Base-by-base conservation (phyloP, 2,329 filamentous ascomycete genomes). In the Fusarium subglutinans region DNA sequence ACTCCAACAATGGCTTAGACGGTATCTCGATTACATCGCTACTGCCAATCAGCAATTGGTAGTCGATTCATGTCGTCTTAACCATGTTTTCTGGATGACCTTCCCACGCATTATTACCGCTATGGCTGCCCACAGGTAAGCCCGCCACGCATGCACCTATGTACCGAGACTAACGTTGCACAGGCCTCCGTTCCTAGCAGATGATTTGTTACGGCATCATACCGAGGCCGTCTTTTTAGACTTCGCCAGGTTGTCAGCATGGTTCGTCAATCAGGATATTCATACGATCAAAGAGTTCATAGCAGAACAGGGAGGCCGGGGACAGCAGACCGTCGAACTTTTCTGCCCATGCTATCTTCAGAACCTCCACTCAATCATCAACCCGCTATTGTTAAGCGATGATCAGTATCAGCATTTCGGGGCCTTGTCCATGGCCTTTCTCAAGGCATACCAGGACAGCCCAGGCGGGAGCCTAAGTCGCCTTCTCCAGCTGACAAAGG, bases 211-310 rank as follows among this genome's bases (percentile, higher is more conserved):
- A 13, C 80, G 80, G 11, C 75, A 81, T 6, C 72, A 81, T 13
- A 67, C 76, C n/a, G 57, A 78, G 56, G 70, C 73, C 2, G 81
- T 88, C 47, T 87, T 84, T 70, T 69, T 73, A 15, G 77, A 77
- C 5, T 87, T 86, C 70, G 84, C 87, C n/a, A 84, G 80, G 64
- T 78, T 92, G 50, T 82, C 88, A 3, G 87, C 86, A 18, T 85
- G 84, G 68, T 87, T 91, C 66, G 80, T 90, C 59, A 78, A 81
- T 20, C 80, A 90, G 69, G 90, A 92, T 75, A 64, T 67, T 44
- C 50, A 68, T 17, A 70, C 60, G 14, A 35, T 80, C 13, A 70
- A 71, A 44, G 76, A 78, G 20, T 67, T 71, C 22, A 61, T 43
- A 30, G 59, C 53, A n/a, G 45, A 59, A 4, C 69, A 70, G 33